Conservation (phyloP, 2,329 filamentous ascomycete species). For the Monilinia fructigena region DNA sequence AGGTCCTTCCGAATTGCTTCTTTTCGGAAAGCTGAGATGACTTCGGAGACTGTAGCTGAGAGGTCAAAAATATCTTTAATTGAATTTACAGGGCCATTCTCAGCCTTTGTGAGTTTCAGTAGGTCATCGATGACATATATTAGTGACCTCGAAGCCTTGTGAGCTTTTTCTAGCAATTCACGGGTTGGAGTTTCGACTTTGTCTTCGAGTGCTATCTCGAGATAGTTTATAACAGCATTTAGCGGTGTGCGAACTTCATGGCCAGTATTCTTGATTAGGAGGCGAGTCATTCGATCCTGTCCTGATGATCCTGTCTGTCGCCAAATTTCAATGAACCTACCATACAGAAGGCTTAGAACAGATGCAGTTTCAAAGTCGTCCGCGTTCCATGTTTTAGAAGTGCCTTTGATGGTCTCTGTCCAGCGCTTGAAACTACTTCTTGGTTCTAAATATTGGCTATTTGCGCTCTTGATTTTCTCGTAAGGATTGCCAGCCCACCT, state of each 20-base stretch:
- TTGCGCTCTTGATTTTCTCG: constrained; percentile 71
- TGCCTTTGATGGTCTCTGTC: constrained; percentile 73
- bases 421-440: constrained; percentile 76
- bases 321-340: constrained; percentile 88
- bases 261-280: constrained; percentile 49
- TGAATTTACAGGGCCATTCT: constrained; percentile 74
- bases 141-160: constrained; percentile 87
- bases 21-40: constrained; percentile 67
- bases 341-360: constrained; percentile 81
- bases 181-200: constrained; percentile 75
- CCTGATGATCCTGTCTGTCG: constrained; percentile 82
- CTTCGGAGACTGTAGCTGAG: constrained; percentile 67
- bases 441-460: constrained; percentile 69
- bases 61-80: constrained; percentile 82
- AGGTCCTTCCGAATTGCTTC: constrained; percentile 58
- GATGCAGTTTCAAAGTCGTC: constrained; percentile 86
- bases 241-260: constrained; percentile 89
- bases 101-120: constrained; percentile 82
- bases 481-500: constrained; percentile 84
- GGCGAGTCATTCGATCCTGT: constrained; percentile 75
- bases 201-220: constrained; percentile 86
- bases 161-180: constrained; percentile 78
- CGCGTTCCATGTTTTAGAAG: constrained; percentile 83
- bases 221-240: constrained; percentile 92
- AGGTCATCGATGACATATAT: constrained; percentile 95